phyloP scores from a whole-genome alignment of 257 asterid species.

The Scutellaria baicalensis region DNA sequence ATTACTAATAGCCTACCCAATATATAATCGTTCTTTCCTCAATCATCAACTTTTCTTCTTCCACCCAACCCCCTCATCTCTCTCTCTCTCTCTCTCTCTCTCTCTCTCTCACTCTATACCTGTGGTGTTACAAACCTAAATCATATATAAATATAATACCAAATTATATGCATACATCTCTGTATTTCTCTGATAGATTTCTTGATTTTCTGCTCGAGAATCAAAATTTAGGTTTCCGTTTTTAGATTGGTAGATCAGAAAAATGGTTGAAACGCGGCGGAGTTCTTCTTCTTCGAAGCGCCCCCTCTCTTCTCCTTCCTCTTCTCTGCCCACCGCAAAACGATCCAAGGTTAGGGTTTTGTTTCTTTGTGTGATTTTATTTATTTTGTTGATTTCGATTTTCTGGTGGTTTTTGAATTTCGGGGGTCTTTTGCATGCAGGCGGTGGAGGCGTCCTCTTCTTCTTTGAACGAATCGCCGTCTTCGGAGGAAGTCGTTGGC shows the following conservation, averaged over 20 bases:
- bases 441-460: slow-evolving; percentile 72
- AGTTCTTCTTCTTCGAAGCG: slow-evolving; percentile 84
- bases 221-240: slow-evolving; percentile 3
- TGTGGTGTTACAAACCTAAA: background rate
- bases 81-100: slow-evolving; percentile 6
- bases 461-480: slow-evolving; percentile 51
- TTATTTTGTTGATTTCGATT: background rate
- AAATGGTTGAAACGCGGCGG: slow-evolving; percentile 91
- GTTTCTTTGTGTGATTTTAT: background rate
- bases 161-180: background rate
- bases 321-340: slow-evolving; percentile 61
- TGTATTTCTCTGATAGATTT: background rate
- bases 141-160: background rate
- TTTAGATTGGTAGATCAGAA: slow-evolving; percentile 16
- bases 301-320: slow-evolving; percentile 57
- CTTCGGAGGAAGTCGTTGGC: slow-evolving; percentile 36
- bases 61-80: background rate
- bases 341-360: slow-evolving; percentile 83
- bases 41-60: slow-evolving; percentile 22
- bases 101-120: background rate
- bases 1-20: background rate
- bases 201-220: slow-evolving; percentile 22
- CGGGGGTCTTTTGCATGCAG: slow-evolving; percentile 36
- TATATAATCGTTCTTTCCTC: slow-evolving; percentile 23
- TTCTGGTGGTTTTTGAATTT: slow-evolving; percentile 12